Percentiles rank a stretch among this genome's conserved stretches.
Evolutionary conservation across 2,329 filamentous ascomycete genomes (phyloP).

Genomic region (Aspergillus hortae): DNA sequence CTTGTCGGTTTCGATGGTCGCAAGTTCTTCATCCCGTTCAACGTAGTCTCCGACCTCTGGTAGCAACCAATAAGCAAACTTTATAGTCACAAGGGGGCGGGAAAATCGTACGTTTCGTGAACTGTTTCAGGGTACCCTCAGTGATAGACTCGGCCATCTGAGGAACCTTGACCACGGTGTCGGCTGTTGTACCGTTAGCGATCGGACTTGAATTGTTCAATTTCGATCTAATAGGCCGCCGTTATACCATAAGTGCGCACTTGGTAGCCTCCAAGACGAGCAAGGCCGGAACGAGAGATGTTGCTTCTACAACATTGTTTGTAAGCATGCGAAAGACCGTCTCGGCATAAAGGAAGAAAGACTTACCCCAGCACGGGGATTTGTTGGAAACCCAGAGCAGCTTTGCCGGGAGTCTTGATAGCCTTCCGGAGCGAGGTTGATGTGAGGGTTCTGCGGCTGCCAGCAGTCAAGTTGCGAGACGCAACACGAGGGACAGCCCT

Average conservation of each 20-base stretch:
- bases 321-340: neutral
- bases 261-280: constrained; percentile 26
- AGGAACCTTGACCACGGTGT: constrained; percentile 86
- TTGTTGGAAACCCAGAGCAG: constrained; percentile 23
- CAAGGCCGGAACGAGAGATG: constrained; percentile 21
- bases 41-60: constrained; percentile 84
- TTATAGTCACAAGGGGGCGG: neutral
- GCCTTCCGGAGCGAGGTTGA: constrained; percentile 19
- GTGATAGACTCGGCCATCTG: constrained; percentile 99
- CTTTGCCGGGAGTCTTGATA: constrained; percentile 4
- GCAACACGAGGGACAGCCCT: constrained; percentile 26
- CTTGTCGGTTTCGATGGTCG: constrained; percentile 99
- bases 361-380: constrained; percentile 24
- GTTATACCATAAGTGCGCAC: constrained; percentile 35
- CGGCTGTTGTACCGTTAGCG: constrained; percentile 50
- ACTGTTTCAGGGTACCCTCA: constrained; percentile 94
- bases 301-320: constrained; percentile 17
- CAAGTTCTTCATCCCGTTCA: constrained; percentile 94
- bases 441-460: constrained; percentile 24
- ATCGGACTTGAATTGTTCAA: neutral
- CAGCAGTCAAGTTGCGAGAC: constrained; percentile 19
- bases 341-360: neutral
- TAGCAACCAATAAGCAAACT: constrained; percentile 15
- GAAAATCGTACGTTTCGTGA: constrained; percentile 66
- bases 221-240: neutral